Conservation (phyloP, 305 asterid genomes). For the Fraxinus albicans region DNA sequence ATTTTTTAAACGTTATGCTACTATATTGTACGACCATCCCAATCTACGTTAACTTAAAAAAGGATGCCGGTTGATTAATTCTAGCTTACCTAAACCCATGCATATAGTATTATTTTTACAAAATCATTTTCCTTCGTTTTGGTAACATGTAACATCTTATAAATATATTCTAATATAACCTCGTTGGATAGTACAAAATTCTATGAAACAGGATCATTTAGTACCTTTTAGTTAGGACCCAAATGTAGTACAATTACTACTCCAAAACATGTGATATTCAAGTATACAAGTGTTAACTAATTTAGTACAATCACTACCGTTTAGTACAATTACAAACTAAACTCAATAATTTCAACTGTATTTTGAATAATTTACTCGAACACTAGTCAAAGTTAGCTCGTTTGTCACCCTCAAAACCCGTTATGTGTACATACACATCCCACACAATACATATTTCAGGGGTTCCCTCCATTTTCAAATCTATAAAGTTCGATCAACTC, state of each 20-base stretch:
- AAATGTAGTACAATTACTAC: not conserved
- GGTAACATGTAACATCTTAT: not conserved
- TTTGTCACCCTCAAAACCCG: not conserved
- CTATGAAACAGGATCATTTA: not conserved
- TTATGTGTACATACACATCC: not conserved
- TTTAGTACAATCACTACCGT: not conserved
- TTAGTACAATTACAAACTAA: not conserved
- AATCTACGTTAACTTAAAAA: not conserved
- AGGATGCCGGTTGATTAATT: not conserved
- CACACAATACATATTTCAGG: not conserved
- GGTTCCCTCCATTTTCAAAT: slow-evolving; percentile 38
- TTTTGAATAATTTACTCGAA: not conserved
- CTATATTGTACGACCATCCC: not conserved
- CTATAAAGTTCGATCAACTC: slow-evolving; percentile 37
- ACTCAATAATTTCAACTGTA: not conserved
- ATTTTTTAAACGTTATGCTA: not conserved
- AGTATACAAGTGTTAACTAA: not conserved
- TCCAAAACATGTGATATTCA: not conserved
- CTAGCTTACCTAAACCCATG: not conserved
- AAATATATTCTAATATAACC: not conserved
- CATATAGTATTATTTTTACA: not conserved
- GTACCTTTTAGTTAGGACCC: not conserved
- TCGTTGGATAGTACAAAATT: not conserved
- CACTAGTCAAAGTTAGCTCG: not conserved
- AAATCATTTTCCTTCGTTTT: not conserved